Evolutionary conservation across 1,284 basidiomycete species (phyloP).

Genomic region (Ganoderma sinense): DNA sequence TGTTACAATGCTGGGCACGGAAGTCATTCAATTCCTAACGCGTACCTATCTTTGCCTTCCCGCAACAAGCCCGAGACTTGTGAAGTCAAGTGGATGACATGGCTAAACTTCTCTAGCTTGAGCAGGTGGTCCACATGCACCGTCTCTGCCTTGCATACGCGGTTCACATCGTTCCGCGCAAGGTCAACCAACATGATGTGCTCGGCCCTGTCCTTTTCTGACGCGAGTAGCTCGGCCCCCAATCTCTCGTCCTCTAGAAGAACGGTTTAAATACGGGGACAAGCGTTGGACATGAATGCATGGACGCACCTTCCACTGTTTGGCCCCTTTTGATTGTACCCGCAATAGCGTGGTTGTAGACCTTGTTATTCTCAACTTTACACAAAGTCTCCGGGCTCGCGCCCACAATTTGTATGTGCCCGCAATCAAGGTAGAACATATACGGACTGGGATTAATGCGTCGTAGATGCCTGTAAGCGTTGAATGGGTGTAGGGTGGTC

Average conservation of each 20-base stretch:
- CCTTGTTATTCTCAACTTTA: constrained; percentile 92
- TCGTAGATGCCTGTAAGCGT: constrained; percentile 92
- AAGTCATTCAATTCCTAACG: background rate
- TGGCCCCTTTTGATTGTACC: constrained; percentile 93
- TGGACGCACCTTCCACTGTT: constrained; percentile 76
- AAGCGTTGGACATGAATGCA: constrained; percentile 9
- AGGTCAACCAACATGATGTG: constrained; percentile 99
- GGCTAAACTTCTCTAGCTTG: constrained; percentile 95
- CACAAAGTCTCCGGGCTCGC: constrained; percentile 98
- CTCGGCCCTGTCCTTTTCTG: constrained; percentile 96
- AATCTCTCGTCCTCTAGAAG: constrained; percentile 85
- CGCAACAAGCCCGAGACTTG: constrained; percentile 92
- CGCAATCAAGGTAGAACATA: constrained; percentile 98
- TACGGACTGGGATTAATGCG: constrained; percentile 98
- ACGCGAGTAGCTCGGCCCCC: constrained; percentile 77
- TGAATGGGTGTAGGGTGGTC: constrained; percentile 95
- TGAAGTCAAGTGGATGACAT: constrained; percentile 97
- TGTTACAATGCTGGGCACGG: background rate
- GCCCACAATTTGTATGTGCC: constrained; percentile 92
- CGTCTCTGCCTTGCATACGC: constrained; percentile 94
- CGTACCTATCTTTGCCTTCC: constrained; percentile 82
- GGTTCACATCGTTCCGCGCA: constrained; percentile 98
- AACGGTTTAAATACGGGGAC: background rate
- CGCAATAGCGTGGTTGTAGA: constrained; percentile 98
- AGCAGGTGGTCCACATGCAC: constrained; percentile 97